These are phyloP conservation scores for Aspergillus neotritici DNA, from an alignment of 2,329 filamentous ascomycete genomes.

Conservation along the genomic window DNA sequence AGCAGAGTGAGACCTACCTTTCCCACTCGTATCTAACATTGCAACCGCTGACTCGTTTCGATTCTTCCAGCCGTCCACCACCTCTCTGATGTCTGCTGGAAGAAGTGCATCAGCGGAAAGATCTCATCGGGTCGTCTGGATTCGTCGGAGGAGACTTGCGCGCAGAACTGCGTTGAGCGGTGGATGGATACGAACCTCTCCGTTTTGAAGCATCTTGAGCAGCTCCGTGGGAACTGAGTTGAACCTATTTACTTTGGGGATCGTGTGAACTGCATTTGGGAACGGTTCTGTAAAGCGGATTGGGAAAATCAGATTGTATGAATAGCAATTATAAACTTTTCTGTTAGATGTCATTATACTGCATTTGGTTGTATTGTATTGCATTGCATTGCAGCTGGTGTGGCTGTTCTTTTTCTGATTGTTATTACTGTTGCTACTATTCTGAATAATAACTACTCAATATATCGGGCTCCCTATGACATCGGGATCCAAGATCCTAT, in stretches of 20 bases:
- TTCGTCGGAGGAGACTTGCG: conserved; percentile 70
- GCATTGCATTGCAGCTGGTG: too few relatives aligned
- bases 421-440: too few relatives aligned
- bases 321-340: neutral
- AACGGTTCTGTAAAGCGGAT: too few relatives aligned
- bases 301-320: neutral
- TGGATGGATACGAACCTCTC: conserved; percentile 85
- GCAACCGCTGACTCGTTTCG: conserved; percentile 8
- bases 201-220: conserved; percentile 79
- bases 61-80: conserved; percentile 59
- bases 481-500: neutral
- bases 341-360: neutral
- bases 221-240: conserved; percentile 44
- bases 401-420: too few relatives aligned
- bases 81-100: conserved; percentile 79
- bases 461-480: neutral
- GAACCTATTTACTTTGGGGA: conserved; percentile 1
- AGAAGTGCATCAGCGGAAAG: conserved; percentile 76
- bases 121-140: conserved; percentile 71
- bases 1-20: conserved; percentile 43
- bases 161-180: conserved; percentile 87
- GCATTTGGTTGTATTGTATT: neutral
- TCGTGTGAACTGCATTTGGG: neutral
- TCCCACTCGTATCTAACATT: neutral
- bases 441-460: neutral